Evolutionary conservation across 805 yeast species (phyloP), one percentile per base, ranked within the genome.

Genomic region (Candida gorgasii): DNA sequence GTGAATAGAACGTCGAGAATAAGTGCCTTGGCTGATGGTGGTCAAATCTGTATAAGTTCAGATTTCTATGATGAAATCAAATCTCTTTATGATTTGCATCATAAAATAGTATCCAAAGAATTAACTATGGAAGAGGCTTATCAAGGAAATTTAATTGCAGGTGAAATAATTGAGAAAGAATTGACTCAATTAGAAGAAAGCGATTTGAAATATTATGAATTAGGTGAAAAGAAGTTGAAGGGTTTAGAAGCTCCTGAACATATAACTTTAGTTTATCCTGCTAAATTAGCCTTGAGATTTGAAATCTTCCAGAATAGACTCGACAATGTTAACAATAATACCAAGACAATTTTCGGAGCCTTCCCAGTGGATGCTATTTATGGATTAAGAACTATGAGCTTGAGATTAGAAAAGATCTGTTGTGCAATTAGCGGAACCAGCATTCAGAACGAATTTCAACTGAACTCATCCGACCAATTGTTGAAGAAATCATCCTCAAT

Each of bases 11-110:
- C 99, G 1, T 84, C 98, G 1, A 76, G 99, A 55, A 92, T 93
- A 18, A 84, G 90, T 58, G 86, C 96, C 6, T 86, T 88, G 39
- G 99, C 99, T 0, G 96, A 89, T 62, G 99, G 99, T 46, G 99
- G 99, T n/a, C 97, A 92, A 62, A 87, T 92, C 20, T 82, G 96
- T 0, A 75, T 90, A 43, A 85, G 95, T 55, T 75, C 82, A 6
- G 97, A 92, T 61, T 87, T 89, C 55, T 69, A 86, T 51, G 75
- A 76, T 34, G 96, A 87, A 57, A 77, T 89, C 55, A 74, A 73
- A 38, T 75, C 81, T 39, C 71, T 86, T 23, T 69, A 76, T 53
- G 64, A 63, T 4, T 61, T 69, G n/a, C 80, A 77, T 51, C 65
- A 65, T 1, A 67, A 67, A 16, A 70, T 79, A 12, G 43, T 42